Percentiles rank a stretch among this genome's conserved stretches.
Conservation (phyloP, 495 filamentous ascomycete species). For the Aspergillus coremiiformis region DNA sequence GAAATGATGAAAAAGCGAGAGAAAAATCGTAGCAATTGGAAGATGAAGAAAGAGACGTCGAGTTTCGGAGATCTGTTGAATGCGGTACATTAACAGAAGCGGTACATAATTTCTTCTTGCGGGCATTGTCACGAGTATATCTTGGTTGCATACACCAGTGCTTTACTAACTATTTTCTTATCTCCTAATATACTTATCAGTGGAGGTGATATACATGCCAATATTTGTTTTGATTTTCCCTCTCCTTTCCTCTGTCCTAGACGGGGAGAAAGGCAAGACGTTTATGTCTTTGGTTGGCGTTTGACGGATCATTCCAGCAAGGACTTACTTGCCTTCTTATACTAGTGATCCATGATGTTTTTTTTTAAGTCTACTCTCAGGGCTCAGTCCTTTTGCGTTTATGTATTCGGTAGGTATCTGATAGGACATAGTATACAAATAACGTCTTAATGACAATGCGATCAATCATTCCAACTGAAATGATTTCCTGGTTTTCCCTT, state of each 20-base stretch:
- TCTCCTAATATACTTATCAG: neutral
- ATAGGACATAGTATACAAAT: constrained; percentile 6
- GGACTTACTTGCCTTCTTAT: constrained; percentile 7
- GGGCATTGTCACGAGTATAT: neutral
- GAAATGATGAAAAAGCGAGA: constrained; percentile 81
- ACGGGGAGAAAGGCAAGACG: neutral
- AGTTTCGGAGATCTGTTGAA: constrained; percentile 37
- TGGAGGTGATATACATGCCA: neutral
- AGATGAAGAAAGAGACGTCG: constrained; percentile 51
- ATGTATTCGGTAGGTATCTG: constrained; percentile 8
- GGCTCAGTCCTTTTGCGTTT: neutral
- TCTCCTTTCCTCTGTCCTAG: constrained; percentile 7
- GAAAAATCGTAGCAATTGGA: constrained; percentile 69
- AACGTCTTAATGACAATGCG: neutral
- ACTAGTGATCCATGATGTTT: constrained; percentile 1
- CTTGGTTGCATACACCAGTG: neutral
- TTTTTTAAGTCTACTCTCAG: neutral
- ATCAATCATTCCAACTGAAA: neutral
- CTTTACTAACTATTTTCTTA: neutral
- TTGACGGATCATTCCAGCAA: constrained; percentile 20
- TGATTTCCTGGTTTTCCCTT: neutral
- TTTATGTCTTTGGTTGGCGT: neutral
- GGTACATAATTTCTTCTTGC: neutral
- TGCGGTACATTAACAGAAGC: constrained; percentile 31
- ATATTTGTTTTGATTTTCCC: constrained; percentile 1